phyloP scores from a whole-genome alignment of 202 grass and related monocot species.

The Musa balbisiana region DNA sequence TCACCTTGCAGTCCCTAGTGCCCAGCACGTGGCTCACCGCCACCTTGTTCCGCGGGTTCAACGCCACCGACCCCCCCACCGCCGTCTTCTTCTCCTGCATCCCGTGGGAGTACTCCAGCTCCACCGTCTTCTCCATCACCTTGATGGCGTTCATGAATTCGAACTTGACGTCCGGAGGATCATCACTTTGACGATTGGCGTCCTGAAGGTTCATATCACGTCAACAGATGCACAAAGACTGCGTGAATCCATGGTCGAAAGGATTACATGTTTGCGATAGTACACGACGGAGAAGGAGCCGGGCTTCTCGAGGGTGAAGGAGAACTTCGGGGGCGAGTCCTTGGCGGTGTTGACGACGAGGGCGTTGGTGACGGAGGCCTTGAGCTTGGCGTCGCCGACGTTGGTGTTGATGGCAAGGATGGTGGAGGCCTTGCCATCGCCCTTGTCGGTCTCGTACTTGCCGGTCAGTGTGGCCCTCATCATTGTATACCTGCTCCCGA shows the following conservation, averaged over 20 bases:
- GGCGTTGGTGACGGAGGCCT: not conserved
- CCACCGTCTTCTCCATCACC: not conserved
- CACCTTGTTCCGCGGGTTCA: conserved; percentile 1
- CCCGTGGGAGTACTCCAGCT: not conserved
- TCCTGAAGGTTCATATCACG: not conserved
- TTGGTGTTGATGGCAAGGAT: not conserved
- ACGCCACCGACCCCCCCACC: not conserved
- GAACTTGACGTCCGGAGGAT: not conserved
- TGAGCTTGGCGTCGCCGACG: not conserved
- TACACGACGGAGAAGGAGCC: not conserved
- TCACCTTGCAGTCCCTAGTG: not conserved
- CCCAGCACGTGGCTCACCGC: conserved; percentile 2
- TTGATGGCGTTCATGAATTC: conserved; percentile 1
- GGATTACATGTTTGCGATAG: not conserved
- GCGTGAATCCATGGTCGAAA: too few relatives aligned
- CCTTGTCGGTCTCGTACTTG: not conserved
- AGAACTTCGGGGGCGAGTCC: not conserved
- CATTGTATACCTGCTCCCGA: not conserved
- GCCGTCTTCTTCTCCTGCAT: not conserved
- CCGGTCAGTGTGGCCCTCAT: not conserved
- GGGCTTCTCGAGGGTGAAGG: conserved; percentile 10
- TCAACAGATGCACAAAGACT: not conserved
- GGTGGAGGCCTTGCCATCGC: not conserved
- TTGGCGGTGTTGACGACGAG: not conserved
- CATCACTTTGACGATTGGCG: not conserved